A percentile compares a stretch with the other conserved stretches of the same genome.
These are phyloP conservation scores for Tolypocladium sp. DNA, from an alignment of 2,329 filamentous ascomycete genomes.

Conservation along the genomic window DNA sequence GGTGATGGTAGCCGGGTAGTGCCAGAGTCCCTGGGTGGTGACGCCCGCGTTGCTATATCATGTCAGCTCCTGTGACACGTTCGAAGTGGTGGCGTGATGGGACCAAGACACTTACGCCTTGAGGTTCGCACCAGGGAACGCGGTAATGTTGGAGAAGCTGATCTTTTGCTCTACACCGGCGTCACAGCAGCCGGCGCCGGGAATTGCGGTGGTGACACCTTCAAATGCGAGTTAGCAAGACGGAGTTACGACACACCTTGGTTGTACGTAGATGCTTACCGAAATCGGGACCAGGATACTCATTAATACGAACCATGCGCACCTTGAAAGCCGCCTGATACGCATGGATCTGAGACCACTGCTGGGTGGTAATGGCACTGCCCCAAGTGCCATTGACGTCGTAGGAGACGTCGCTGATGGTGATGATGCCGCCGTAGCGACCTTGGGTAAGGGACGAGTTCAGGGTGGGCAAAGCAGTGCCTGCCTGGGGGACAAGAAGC, in stretches of 20 bases:
- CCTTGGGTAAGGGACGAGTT: conserved; percentile 37
- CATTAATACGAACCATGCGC: conserved; percentile 51
- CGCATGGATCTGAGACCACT: conserved; percentile 45
- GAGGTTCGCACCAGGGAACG: conserved; percentile 45
- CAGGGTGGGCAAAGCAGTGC: conserved; percentile 40
- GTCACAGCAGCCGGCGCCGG: conserved; percentile 33
- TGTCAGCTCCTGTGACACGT: background rate
- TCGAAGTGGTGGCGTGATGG: background rate
- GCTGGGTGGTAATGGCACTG: conserved; percentile 44
- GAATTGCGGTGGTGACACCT: conserved; percentile 1
- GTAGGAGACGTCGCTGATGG: conserved; percentile 44
- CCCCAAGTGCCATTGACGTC: conserved; percentile 37
- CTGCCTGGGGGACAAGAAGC: conserved; percentile 42
- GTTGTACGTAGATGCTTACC: conserved; percentile 22
- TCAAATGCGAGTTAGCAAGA: background rate
- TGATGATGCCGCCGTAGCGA: conserved; percentile 51
- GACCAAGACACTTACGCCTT: conserved; percentile 24
- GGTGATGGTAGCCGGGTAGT: conserved; percentile 48
- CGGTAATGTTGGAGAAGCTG: conserved; percentile 41
- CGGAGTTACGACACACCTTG: background rate
- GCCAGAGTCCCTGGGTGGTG: conserved; percentile 43
- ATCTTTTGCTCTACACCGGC: conserved; percentile 39
- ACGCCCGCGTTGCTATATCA: conserved; percentile 28
- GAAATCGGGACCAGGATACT: conserved; percentile 41
- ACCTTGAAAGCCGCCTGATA: conserved; percentile 51